phyloP scores from a whole-genome alignment of 208 protist genomes.

The Wallacemonas sp. region DNA sequence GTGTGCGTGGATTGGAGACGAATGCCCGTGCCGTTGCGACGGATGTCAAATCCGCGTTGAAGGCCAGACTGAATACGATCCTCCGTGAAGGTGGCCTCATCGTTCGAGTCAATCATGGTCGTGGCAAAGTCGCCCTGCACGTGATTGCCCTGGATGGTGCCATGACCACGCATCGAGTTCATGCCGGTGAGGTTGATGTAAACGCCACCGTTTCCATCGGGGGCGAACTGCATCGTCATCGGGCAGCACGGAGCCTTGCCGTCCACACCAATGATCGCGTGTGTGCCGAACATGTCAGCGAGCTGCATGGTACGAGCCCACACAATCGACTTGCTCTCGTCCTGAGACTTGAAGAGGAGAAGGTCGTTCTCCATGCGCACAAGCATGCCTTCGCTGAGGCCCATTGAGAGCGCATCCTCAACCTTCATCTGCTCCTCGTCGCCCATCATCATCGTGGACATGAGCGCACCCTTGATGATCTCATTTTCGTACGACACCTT shows the following conservation, averaged over 20 bases:
- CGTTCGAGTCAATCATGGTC: conserved; percentile 34
- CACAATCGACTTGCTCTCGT: conserved; percentile 36
- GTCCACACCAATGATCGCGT: conserved; percentile 56
- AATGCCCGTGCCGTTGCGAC: conserved; percentile 32
- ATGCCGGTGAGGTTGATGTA: conserved; percentile 49
- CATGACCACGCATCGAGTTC: conserved; percentile 58
- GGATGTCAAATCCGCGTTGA: conserved; percentile 34
- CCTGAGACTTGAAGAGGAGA: conserved; percentile 41
- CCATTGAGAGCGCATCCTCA: conserved; percentile 39
- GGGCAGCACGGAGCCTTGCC: conserved; percentile 36
- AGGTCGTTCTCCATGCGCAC: conserved; percentile 24
- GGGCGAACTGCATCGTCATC: conserved; percentile 39
- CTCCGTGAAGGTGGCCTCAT: conserved; percentile 28
- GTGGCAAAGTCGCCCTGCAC: conserved; percentile 50
- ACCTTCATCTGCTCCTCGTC: conserved; percentile 39
- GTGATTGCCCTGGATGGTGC: conserved; percentile 36
- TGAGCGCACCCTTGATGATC: conserved; percentile 33
- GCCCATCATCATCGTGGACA: conserved; percentile 35
- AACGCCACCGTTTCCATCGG: conserved; percentile 32
- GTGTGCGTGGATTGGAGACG: conserved; percentile 27
- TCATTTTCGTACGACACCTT: conserved; percentile 26
- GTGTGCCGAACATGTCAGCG: conserved; percentile 51
- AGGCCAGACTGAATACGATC: conserved; percentile 39
- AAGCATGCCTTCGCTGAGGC: conserved; percentile 52
- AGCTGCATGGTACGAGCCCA: conserved; percentile 34